These are phyloP conservation scores for Escallonia rubra DNA, from an alignment of 129 eudicot genomes.

Conservation along the genomic window DNA sequence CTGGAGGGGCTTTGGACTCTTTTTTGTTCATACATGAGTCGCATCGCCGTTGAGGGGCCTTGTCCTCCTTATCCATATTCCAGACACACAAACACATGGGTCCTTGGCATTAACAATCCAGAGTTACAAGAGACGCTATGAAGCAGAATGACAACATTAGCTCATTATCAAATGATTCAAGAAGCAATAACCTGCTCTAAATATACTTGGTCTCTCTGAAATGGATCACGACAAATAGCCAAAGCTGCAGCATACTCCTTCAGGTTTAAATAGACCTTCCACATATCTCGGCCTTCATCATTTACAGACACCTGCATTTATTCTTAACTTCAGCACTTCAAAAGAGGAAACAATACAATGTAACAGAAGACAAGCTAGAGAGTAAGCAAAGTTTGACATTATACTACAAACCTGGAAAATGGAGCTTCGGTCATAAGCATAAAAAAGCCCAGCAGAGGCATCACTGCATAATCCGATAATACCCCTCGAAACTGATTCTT, in stretches of 20 bases:
- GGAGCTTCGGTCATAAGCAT: slow-evolving; percentile 91
- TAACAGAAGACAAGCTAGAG: neutral
- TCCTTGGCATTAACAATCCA: neutral
- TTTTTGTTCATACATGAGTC: too few species aligned
- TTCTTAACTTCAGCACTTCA: slow-evolving; percentile 12
- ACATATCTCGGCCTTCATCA: slow-evolving; percentile 97
- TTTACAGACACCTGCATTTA: slow-evolving; percentile 75
- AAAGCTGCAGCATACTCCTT: slow-evolving; percentile 92
- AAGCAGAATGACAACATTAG: neutral
- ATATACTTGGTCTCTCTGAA: slow-evolving; percentile 95
- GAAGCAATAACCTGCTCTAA: slow-evolving; percentile 69
- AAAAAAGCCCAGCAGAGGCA: slow-evolving; percentile 97
- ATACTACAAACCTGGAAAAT: slow-evolving; percentile 72
- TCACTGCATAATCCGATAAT: slow-evolving; percentile 88
- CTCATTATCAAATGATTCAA: neutral
- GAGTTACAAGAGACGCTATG: neutral
- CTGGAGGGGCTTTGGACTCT: too few species aligned
- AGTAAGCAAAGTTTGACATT: neutral
- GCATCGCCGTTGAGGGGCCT: too few species aligned
- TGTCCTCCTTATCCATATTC: too few species aligned
- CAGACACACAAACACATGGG: neutral
- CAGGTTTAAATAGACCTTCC: slow-evolving; percentile 88
- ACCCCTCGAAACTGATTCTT: slow-evolving; percentile 77
- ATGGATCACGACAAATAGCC: slow-evolving; percentile 84
- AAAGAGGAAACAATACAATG: neutral